Evolutionary conservation across 371 early-diverging fungal species (phyloP).

Genomic region (Mucor saturninus): DNA sequence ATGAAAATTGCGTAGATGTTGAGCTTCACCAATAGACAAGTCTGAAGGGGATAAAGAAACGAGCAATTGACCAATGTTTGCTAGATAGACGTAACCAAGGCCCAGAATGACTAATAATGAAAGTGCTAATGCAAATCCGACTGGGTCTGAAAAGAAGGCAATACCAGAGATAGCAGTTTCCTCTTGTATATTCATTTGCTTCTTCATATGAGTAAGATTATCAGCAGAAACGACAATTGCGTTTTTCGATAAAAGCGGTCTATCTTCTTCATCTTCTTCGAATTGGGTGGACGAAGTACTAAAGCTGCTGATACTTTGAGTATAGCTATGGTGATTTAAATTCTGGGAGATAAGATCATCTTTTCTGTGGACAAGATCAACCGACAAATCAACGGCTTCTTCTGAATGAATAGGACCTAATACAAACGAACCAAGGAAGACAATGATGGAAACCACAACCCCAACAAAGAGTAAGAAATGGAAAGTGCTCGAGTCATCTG

Average conservation of each 20-base stretch:
- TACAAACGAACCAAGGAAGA: slow-evolving; percentile 38
- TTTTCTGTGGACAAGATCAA: not conserved
- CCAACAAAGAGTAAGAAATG: slow-evolving; percentile 44
- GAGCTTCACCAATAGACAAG: slow-evolving; percentile 12
- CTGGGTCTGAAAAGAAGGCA: slow-evolving; percentile 37
- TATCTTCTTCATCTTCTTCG: slow-evolving; percentile 17
- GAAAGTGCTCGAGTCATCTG: slow-evolving; percentile 33
- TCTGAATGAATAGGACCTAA: slow-evolving; percentile 21
- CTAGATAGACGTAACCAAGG: slow-evolving; percentile 51
- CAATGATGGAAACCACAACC: slow-evolving; percentile 18
- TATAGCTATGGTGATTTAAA: slow-evolving; percentile 5
- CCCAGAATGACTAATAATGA: slow-evolving; percentile 42
- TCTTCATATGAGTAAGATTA: not conserved
- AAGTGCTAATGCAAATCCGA: slow-evolving; percentile 39
- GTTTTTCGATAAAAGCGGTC: slow-evolving; percentile 19
- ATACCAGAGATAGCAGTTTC: slow-evolving; percentile 25
- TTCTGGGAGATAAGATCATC: slow-evolving; percentile 10
- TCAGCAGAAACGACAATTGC: slow-evolving; percentile 9
- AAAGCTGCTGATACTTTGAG: slow-evolving; percentile 24
- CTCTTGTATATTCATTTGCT: slow-evolving; percentile 4
- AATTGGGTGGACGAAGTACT: slow-evolving; percentile 25
- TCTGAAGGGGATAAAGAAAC: slow-evolving; percentile 29
- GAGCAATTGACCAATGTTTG: slow-evolving; percentile 45
- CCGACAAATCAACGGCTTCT: not conserved
- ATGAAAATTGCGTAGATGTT: slow-evolving; percentile 47